phyloP scores from a whole-genome alignment of 2,329 filamentous ascomycete genomes.

The Scorias spongiosa region DNA sequence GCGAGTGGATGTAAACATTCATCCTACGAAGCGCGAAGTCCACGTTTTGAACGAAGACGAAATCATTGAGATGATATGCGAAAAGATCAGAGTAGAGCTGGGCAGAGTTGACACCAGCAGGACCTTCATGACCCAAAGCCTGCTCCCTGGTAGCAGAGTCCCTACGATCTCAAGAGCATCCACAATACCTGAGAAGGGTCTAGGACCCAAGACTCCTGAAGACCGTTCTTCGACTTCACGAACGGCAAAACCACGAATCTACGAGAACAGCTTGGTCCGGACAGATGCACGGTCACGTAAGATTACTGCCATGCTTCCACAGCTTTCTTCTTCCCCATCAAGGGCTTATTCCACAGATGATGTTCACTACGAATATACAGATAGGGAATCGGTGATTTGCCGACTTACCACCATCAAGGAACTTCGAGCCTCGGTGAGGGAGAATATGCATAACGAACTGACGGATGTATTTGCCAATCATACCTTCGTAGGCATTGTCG shows the following conservation, averaged over 20 bases:
- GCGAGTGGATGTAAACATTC: constrained; percentile 90
- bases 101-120: constrained; percentile 84
- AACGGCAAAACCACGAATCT: constrained; percentile 36
- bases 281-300: constrained; percentile 83
- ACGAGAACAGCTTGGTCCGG: constrained; percentile 78
- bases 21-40: constrained; percentile 92
- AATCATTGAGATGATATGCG: constrained; percentile 74
- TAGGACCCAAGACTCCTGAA: constrained; percentile 19
- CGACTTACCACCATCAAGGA: constrained; percentile 73
- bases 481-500: constrained; percentile 87
- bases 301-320: constrained; percentile 89
- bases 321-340: constrained; percentile 26
- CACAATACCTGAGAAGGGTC: constrained; percentile 16
- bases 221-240: constrained; percentile 6
- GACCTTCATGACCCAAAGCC: constrained; percentile 84
- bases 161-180: constrained; percentile 30
- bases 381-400: constrained; percentile 54
- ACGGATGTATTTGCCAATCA: constrained; percentile 78
- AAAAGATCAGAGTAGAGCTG: constrained; percentile 60
- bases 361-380: constrained; percentile 55
- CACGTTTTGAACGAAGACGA: constrained; percentile 97
- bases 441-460: constrained; percentile 67
- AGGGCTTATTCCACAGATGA: constrained; percentile 26
- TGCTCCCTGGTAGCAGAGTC: constrained; percentile 51
- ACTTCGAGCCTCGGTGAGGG: constrained; percentile 65